Evolutionary conservation across 2,329 filamentous ascomycete genomes (phyloP), one percentile per base, ranked within the genome.

Genomic region (Cercospora brassicicola): DNA sequence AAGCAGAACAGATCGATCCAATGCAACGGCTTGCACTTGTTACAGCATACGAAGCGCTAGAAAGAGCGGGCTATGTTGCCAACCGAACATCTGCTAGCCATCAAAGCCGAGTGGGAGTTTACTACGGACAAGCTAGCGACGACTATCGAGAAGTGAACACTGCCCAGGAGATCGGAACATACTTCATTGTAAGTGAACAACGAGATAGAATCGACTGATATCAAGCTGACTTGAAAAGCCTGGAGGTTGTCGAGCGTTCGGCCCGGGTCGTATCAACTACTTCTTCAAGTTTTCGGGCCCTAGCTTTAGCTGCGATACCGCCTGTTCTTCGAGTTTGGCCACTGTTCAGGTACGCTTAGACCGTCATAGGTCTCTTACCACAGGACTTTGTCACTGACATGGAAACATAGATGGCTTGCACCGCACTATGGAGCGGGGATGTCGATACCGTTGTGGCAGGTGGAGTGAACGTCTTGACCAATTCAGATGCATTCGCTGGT

Each of bases 41-140:
- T 8, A 93, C 91, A 2, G 91, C 91, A 0, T 94, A 93, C 73
- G 91, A 94, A 76, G 91, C 92, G 0, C 83, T 95, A 56, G 92
- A 95, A 78, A 91, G 91, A 87, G 89, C 89, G 30, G 91, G 91
- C 0, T 91, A 92, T 74, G 88, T 92, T 3, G 88, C 90, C 0
- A 90, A 91, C 78, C 83, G 90, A 61, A 91, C 89, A 0, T 85
- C 89, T 0, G 90, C 89, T 0, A 91, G 88, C 1, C 85, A 87
- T 74, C 80, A 86, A 10, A 82, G 88, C 76, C 83, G 87, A 2
- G 88, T 93, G 60, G 91, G 90, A 33, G 90, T 89, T 0, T 93
- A 91, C 76, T 92, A 91, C 73, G 91, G 90, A 59, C 88, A 90
- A 76, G 90, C 90, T 0, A 91, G 88, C 59, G 90, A 93, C 69